A percentile compares a stretch with the other conserved stretches of the same genome.
phyloP scores from a whole-genome alignment of 2,329 filamentous ascomycete species.

The Ascocoryne sarcoides region DNA sequence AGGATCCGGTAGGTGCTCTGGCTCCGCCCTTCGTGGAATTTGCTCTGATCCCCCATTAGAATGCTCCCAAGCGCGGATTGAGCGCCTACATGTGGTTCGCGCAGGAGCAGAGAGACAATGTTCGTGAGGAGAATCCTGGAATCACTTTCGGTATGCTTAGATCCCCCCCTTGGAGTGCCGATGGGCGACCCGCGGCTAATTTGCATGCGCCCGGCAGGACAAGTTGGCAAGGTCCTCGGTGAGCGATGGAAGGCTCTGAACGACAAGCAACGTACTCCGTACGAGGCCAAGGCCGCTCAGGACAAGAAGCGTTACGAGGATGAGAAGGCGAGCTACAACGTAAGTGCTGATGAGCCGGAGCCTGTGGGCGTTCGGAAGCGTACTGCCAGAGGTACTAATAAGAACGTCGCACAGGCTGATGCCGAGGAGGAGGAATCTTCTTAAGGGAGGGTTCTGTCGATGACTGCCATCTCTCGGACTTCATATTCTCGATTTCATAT shows the following conservation, averaged over 20 bases:
- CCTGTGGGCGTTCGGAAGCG: constrained; percentile 15
- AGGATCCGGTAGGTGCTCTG: constrained; percentile 50
- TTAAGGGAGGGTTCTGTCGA: constrained; percentile 17
- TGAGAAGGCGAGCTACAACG: constrained; percentile 90
- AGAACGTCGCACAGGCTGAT: constrained; percentile 38
- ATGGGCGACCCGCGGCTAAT: constrained; percentile 13
- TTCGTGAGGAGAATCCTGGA: constrained; percentile 95
- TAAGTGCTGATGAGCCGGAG: constrained; percentile 39
- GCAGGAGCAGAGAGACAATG: constrained; percentile 97
- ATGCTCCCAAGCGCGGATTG: constrained; percentile 97
- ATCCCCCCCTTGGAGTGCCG: too few relatives aligned
- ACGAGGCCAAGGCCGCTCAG: constrained; percentile 90
- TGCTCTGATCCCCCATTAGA: constrained; percentile 44
- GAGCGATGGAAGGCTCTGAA: constrained; percentile 97
- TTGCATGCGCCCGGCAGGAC: constrained; percentile 42
- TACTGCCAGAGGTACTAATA: constrained; percentile 25
- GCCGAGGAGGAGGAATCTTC: constrained; percentile 46
- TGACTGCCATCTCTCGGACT: constrained; percentile 12
- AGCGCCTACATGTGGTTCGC: constrained; percentile 99
- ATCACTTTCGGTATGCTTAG: constrained; percentile 84
- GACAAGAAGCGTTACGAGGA: constrained; percentile 99
- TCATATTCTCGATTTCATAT: constrained; percentile 13
- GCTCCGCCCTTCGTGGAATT: too few relatives aligned
- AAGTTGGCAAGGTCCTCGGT: constrained; percentile 96
- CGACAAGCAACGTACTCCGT: constrained; percentile 86